Percentiles rank a stretch among this genome's conserved stretches.
These are phyloP conservation scores for Zasmidium citrigriseum DNA, from an alignment of 2,329 filamentous ascomycete genomes.

Conservation along the genomic window DNA sequence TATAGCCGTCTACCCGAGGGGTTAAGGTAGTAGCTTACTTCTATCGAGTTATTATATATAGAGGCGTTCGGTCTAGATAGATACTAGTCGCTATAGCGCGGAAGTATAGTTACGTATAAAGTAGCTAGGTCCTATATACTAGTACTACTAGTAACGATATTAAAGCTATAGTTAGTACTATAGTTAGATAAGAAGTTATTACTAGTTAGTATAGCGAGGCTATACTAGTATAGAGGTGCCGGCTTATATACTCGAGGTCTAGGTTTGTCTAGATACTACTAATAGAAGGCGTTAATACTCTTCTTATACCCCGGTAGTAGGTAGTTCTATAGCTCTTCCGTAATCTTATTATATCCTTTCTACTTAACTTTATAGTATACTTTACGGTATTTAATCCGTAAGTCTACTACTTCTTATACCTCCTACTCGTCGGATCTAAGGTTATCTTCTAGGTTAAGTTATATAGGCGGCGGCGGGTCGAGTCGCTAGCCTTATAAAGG, in stretches of 20 bases:
- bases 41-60: not conserved
- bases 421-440: not conserved
- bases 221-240: too few relatives aligned
- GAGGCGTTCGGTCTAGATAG: too few relatives aligned
- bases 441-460: not conserved
- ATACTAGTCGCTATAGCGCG: not conserved
- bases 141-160: not conserved
- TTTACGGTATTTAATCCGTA: not conserved
- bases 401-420: not conserved
- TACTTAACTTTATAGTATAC: not conserved
- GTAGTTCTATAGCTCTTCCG: constrained; percentile 5
- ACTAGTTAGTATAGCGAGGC: constrained; percentile 22
- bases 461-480: not conserved
- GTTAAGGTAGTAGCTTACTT: not conserved
- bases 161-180: not conserved
- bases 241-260: constrained; percentile 24
- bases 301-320: not conserved
- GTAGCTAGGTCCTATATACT: not conserved
- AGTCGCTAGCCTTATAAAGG: not conserved
- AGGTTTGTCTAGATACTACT: constrained; percentile 21
- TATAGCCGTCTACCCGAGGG: not conserved
- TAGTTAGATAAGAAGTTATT: constrained; percentile 12
- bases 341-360: not conserved
- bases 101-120: not conserved
- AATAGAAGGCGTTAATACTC: not conserved